A percentile compares a stretch with the other conserved stretches of the same genome.
Evolutionary conservation across 331 rosid genomes (phyloP).

Genomic region (Rhamnella rubrinervis): DNA sequence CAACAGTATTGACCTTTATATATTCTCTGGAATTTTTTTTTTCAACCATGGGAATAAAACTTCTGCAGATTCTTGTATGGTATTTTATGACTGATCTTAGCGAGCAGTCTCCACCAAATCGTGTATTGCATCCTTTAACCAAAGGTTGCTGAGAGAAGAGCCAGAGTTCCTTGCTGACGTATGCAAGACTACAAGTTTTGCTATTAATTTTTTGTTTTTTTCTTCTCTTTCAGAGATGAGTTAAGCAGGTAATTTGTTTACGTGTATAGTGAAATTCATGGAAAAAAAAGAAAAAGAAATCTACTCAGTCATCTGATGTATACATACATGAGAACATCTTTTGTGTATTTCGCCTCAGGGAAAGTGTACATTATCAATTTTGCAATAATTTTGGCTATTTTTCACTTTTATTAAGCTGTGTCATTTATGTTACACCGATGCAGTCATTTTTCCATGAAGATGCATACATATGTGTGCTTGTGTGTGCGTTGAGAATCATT

Average conservation of each 20-base stretch:
- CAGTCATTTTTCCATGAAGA: background rate
- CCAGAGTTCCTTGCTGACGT: conserved; percentile 22
- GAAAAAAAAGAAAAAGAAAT: conserved; percentile 13
- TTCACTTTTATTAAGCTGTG: conserved; percentile 21
- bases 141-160: conserved; percentile 44
- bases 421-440: conserved; percentile 15
- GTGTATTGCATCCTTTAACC: conserved; percentile 38
- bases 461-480: too few species aligned
- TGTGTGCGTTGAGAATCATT: too few species aligned
- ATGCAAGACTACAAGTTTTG: conserved; percentile 44
- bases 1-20: conserved; percentile 50
- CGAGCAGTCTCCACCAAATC: conserved; percentile 25
- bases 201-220: conserved; percentile 26
- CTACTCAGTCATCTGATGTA: conserved; percentile 39
- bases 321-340: conserved; percentile 40
- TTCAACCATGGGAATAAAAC: conserved; percentile 68
- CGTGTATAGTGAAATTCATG: conserved; percentile 48
- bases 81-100: conserved; percentile 38
- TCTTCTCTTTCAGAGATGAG: conserved; percentile 44
- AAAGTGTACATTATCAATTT: conserved; percentile 85
- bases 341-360: conserved; percentile 36
- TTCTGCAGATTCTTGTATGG: conserved; percentile 49
- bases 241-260: conserved; percentile 42
- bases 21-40: conserved; percentile 62
- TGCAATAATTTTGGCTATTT: conserved; percentile 54